These are phyloP conservation scores for Xylariaceae sp. DNA, from an alignment of 2,329 filamentous ascomycete genomes.

Conservation along the genomic window DNA sequence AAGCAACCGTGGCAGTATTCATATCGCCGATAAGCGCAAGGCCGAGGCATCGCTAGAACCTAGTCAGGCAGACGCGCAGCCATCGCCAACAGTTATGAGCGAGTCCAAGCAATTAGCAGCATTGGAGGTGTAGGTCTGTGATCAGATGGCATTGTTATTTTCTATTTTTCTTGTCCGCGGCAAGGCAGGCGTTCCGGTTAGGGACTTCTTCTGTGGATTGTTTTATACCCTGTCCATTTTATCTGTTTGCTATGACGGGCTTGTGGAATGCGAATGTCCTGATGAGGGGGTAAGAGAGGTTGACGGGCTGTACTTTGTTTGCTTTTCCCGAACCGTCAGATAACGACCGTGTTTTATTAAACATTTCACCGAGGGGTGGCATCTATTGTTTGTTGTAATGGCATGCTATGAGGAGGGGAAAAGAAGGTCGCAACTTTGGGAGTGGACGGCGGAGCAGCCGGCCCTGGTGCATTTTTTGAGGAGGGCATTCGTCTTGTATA, in stretches of 20 bases:
- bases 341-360: slow-evolving; percentile 18
- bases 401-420: too few relatives aligned
- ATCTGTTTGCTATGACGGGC: slow-evolving; percentile 27
- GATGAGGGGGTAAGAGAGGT: slow-evolving; percentile 17
- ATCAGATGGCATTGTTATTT: slow-evolving; percentile 25
- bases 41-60: slow-evolving; percentile 29
- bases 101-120: slow-evolving; percentile 19
- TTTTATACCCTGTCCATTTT: slow-evolving; percentile 37
- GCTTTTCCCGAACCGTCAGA: slow-evolving; percentile 16
- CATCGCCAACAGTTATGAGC: slow-evolving; percentile 29
- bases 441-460: slow-evolving; percentile 5
- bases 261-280: slow-evolving; percentile 26
- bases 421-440: neutral
- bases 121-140: slow-evolving; percentile 19
- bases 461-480: neutral
- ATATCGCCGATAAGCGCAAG: slow-evolving; percentile 47
- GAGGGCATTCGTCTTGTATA: slow-evolving; percentile 17
- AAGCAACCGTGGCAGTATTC: slow-evolving; percentile 62
- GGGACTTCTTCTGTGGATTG: slow-evolving; percentile 30
- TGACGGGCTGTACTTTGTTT: slow-evolving; percentile 18
- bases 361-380: neutral
- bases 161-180: slow-evolving; percentile 10
- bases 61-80: slow-evolving; percentile 30
- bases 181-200: slow-evolving; percentile 23
- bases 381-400: neutral